Conservation (phyloP, 345 rosid genomes). For the Microcos paniculata region DNA sequence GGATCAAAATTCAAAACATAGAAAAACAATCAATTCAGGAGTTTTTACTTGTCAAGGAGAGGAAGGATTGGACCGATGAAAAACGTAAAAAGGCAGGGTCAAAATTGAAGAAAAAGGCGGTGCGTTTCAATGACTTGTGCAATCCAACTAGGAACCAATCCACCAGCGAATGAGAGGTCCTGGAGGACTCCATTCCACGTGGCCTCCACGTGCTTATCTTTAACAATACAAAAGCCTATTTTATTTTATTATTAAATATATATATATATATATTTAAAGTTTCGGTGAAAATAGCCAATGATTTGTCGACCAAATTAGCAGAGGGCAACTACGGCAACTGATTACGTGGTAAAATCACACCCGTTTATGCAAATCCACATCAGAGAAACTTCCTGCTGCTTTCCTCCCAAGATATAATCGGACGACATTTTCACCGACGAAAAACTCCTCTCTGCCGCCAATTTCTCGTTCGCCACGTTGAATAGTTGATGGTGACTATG, state of each 20-base stretch:
- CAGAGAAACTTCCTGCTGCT: constrained; percentile 30
- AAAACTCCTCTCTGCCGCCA: neutral
- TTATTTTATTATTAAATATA: neutral
- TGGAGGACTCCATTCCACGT: neutral
- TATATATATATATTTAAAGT: neutral
- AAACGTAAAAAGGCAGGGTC: neutral
- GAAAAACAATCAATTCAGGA: neutral
- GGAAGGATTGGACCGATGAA: neutral
- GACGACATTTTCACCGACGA: constrained; percentile 7
- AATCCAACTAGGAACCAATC: neutral
- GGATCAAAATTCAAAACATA: too few relatives aligned
- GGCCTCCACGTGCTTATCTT: neutral
- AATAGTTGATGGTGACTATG: neutral
- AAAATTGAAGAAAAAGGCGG: neutral
- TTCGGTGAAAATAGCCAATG: neutral
- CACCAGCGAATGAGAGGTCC: neutral
- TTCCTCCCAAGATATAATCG: constrained; percentile 24
- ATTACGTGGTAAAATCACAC: constrained; percentile 26
- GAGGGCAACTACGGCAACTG: neutral
- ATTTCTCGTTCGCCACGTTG: constrained; percentile 16
- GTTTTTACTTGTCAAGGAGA: neutral
- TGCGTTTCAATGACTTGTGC: neutral
- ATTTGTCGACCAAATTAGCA: neutral
- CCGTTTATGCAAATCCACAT: neutral
- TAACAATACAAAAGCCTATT: neutral